Conservation (phyloP, 805 yeast genomes). For the Deakozyma indianensis region DNA sequence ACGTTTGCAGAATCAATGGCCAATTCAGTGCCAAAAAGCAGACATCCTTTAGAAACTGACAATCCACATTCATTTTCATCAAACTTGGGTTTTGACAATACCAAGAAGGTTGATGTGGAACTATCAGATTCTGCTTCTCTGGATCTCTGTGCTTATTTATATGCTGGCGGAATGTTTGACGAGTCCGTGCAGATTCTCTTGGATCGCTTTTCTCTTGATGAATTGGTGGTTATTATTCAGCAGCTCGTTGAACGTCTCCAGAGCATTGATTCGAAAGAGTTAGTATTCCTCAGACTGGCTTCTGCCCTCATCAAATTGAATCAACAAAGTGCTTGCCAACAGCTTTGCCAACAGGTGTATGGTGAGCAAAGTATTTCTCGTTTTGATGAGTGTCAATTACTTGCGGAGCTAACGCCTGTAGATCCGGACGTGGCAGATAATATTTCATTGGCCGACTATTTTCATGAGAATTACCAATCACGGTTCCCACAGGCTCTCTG, state of each 20-base stretch:
- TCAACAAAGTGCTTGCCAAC: background rate
- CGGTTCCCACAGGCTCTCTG: background rate
- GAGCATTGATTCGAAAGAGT: background rate
- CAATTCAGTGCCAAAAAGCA: background rate
- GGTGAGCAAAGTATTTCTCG: too few species aligned
- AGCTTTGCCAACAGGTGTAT: background rate
- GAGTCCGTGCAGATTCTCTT: background rate
- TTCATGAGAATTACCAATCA: background rate
- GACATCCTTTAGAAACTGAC: background rate
- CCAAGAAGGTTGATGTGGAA: background rate
- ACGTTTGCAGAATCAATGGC: background rate
- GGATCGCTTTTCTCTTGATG: background rate
- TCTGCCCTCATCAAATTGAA: background rate
- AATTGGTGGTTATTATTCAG: background rate
- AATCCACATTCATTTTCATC: background rate
- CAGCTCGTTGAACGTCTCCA: background rate
- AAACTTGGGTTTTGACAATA: background rate
- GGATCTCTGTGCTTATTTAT: background rate
- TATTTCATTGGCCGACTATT: too few species aligned
- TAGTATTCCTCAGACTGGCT: background rate
- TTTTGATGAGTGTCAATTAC: background rate
- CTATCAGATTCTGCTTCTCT: background rate
- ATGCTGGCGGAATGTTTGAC: background rate
- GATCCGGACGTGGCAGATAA: background rate
- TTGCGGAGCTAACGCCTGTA: background rate